Conservation (phyloP, 2,329 filamentous ascomycete species). For the Cryphonectria nitschkei region DNA sequence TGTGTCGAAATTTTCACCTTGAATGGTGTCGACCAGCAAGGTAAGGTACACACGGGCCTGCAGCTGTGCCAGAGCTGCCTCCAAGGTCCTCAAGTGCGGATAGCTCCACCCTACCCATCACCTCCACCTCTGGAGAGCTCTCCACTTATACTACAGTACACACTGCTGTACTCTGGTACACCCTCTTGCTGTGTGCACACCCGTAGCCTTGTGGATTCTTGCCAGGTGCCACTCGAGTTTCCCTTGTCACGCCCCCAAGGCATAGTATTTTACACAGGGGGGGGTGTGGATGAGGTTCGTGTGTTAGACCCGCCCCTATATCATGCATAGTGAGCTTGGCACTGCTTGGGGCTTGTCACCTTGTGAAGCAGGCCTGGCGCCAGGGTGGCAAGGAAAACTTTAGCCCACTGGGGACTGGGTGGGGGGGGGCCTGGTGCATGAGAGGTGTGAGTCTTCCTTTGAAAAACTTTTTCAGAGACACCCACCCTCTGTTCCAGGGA, state of each 20-base stretch:
- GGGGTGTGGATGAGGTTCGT: constrained; percentile 4
- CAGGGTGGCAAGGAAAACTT: constrained; percentile 11
- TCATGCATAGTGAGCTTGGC: constrained; percentile 8
- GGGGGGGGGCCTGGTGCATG: not conserved
- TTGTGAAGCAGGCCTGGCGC: not conserved
- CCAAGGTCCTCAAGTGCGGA: constrained; percentile 3
- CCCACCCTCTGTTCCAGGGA: constrained; percentile 18
- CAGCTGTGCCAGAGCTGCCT: not conserved
- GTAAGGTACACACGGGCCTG: no score
- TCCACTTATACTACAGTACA: not conserved
- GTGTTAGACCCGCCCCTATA: constrained; percentile 9
- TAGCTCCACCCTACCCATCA: not conserved
- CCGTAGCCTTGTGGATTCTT: constrained; percentile 9
- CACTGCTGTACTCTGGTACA: not conserved
- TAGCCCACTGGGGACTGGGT: not conserved
- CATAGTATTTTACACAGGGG: constrained; percentile 2
- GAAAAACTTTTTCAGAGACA: constrained; percentile 29
- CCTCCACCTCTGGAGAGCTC: not conserved
- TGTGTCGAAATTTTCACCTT: constrained; percentile 9
- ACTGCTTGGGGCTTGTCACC: not conserved
- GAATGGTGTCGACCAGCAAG: not conserved
- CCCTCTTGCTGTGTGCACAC: not conserved
- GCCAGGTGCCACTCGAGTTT: not conserved
- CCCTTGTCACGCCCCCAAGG: not conserved
- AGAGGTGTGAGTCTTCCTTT: not conserved